Evolutionary conservation across 345 rosid species (phyloP).

Genomic region (Streptanthus diversifolius): DNA sequence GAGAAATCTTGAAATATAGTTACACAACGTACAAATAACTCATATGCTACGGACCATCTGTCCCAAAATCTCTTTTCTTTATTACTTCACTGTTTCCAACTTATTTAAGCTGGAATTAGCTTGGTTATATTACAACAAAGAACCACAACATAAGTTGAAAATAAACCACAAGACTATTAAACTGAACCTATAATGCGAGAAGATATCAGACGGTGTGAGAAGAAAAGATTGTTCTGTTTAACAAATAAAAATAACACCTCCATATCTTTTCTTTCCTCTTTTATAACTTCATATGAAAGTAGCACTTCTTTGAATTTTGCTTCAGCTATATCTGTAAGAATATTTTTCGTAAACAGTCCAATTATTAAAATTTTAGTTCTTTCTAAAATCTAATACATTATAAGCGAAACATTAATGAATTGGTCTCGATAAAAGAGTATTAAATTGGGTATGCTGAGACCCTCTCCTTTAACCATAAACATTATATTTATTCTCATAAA

Average conservation of each 20-base stretch:
- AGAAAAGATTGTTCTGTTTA: background rate
- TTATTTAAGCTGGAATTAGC: background rate
- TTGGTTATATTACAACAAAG: conserved; percentile 5
- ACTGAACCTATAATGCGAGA: conserved; percentile 13
- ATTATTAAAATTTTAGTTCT: too few species aligned
- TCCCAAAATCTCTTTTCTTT: background rate
- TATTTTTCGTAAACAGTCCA: too few species aligned
- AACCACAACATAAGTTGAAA: background rate
- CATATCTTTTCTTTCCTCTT: conserved; percentile 59
- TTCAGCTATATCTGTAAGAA: conserved; percentile 79
- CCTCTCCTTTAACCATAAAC: too few species aligned
- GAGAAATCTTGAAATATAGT: too few species aligned
- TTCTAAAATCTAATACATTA: too few species aligned
- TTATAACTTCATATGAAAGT: conserved; percentile 83
- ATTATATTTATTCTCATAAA: too few species aligned
- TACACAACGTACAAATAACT: too few species aligned
- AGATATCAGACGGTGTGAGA: background rate
- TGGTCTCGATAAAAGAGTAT: too few species aligned
- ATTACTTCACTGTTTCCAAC: background rate
- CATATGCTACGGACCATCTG: too few species aligned
- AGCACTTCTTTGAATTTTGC: conserved; percentile 91
- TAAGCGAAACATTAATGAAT: too few species aligned
- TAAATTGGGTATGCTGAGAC: too few species aligned
- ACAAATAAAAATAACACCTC: conserved; percentile 23
- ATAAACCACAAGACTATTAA: background rate